Evolutionary conservation across 768 basidiomycete genomes (phyloP), one percentile per base, ranked within the genome.

Genomic region (Hygrocybe punicea): DNA sequence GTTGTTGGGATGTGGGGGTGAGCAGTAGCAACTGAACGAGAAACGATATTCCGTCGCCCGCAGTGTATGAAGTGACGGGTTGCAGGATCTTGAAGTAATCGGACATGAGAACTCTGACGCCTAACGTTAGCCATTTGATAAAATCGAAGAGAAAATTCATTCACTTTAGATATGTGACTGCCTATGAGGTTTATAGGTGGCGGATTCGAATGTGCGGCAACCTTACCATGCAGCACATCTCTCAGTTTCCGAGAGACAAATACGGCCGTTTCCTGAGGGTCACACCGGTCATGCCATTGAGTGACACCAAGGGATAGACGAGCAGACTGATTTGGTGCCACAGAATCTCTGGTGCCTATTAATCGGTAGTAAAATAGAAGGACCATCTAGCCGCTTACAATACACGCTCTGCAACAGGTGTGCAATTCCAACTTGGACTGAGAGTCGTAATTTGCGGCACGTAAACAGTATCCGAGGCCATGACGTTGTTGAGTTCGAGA

Each of bases 401-500:
- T 17, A 67, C 60, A 14, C 66, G 60, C 9, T 73, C 67, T 2
- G 69, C 60, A n/a, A 80, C 53, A 6, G 78, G 63, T 2, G 68
- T 67, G 58, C 82, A 85, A 40, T 69, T 68, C 93, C 93, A 94
- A 5, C 75, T 72, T 1, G 89, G 82, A 62, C 91, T 92, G 50
- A 91, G 60, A 24, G 82, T 77, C 3, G 79, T 80, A 6, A 93
- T 62, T 61, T 89, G 84, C 3, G 75, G 76, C 16, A 94, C 60
- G 14, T 68, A 63, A 33, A 89, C 63, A 14, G 75, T 64, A 21
- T 66, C 66, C 4, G 73, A 73, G 17, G 71, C 65, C 0, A 75
- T 74, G 1, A 76, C 55, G 64, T 89, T 89, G 50, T 78, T 78
- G 6, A 90, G 62, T 59, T 84, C 81, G 9, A 89, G 60, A 53